Base-by-base conservation (phyloP, 2,329 filamentous ascomycete species). In the Zymoseptoria ardabiliae region DNA sequence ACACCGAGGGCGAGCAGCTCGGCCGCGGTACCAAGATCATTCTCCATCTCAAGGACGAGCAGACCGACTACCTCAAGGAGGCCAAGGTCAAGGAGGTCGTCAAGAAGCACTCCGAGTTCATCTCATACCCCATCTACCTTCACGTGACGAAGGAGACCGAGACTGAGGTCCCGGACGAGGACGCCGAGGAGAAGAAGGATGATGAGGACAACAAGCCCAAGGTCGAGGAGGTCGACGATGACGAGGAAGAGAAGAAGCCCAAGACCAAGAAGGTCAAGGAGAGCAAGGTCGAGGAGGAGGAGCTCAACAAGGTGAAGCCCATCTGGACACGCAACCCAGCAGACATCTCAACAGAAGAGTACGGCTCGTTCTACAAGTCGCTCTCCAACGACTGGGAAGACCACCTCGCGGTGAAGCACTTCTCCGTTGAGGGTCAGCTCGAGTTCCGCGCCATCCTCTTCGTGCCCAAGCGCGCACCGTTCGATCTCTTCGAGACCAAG, bases 91-190 rank as follows among this genome's bases (percentile, higher is more conserved):
- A 99, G 90, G 94, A 99, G 85, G 93, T 99, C 69, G 92, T 99
- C 85, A 97, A 97, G 91, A 99, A 99, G 90, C 94, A 99, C 89
- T 97, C 94, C 76, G 94, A 99, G 84, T 99, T 99, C 86, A 99
- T 99, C 84, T 97, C 94, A 55, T 99, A 99, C 86, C 94, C 94
- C 75, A 99, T 99, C 88, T 99, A 97, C 86, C 93, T 99, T 70
- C 94, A 99, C 83, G 92, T 99, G 75, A 81, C 89, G 78, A 99
- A 99, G 89, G 94, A 99, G 90, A 92, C 88, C 68, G 94, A 99
- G 90, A 97, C 85, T 73, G 94, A 99, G 84, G 91, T 97, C 66
- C 93, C 93, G 66, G 94, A 97, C 76, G 93, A 97, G 84, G 91
- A 96, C 56, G 90, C 85, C 53, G 90, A 92, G 76, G 86, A 84